Evolutionary conservation across 352 stramenopile species (phyloP).

Genomic region (Globisporangium uncinulatum): DNA sequence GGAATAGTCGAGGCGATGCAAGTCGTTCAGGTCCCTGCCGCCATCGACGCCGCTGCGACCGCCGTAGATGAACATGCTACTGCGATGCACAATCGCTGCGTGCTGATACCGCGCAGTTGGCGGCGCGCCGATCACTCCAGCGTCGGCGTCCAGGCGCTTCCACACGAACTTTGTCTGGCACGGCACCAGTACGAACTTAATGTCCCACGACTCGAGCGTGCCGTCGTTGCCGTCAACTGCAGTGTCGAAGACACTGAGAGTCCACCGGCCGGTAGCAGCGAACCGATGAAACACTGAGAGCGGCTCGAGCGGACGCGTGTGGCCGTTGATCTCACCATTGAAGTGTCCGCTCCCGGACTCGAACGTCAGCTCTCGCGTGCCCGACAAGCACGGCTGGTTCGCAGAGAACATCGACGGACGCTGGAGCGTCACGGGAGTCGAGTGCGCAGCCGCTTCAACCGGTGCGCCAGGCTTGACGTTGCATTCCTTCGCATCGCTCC

Average conservation of each 20-base stretch:
- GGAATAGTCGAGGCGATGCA: constrained; percentile 63
- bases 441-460: constrained; percentile 27
- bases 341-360: constrained; percentile 14
- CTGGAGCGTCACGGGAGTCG: constrained; percentile 46
- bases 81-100: constrained; percentile 46
- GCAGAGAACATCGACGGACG: constrained; percentile 32
- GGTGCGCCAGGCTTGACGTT: constrained; percentile 24
- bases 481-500: constrained; percentile 35
- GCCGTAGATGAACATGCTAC: constrained; percentile 68
- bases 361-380: constrained; percentile 29
- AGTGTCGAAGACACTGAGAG: constrained; percentile 43
- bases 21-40: constrained; percentile 32
- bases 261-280: constrained; percentile 48
- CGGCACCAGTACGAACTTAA: constrained; percentile 41
- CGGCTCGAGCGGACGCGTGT: constrained; percentile 26
- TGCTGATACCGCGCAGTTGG: constrained; percentile 55
- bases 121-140: constrained; percentile 20
- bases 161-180: constrained; percentile 55
- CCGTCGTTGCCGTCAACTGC: constrained; percentile 31
- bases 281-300: constrained; percentile 56
- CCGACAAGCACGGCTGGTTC: constrained; percentile 17
- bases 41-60: constrained; percentile 29
- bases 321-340: neutral
- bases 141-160: constrained; percentile 28
- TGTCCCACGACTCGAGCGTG: constrained; percentile 42